A percentile compares a stretch with the other conserved stretches of the same genome.
phyloP scores from a whole-genome alignment of 768 basidiomycete species.

The Serendipita sp. region DNA sequence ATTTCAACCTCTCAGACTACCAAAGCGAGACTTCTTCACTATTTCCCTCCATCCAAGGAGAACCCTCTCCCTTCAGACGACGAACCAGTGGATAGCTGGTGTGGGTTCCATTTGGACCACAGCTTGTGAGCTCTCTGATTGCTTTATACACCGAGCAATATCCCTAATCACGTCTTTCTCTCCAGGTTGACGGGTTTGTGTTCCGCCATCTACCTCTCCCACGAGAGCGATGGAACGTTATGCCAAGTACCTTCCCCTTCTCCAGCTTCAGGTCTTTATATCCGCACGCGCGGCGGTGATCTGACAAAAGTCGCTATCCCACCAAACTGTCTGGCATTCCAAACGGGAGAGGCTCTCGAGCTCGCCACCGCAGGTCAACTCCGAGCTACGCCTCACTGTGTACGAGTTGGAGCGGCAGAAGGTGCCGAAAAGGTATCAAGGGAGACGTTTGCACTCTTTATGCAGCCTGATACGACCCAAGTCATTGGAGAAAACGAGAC shows the following conservation, averaged over 20 bases:
- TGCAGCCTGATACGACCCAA: slow-evolving; percentile 78
- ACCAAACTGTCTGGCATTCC: slow-evolving; percentile 73
- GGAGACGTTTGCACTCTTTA: slow-evolving; percentile 81
- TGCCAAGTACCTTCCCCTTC: slow-evolving; percentile 49
- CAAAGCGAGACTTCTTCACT: slow-evolving; percentile 91
- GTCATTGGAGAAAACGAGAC: slow-evolving; percentile 53
- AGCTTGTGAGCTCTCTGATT: slow-evolving; percentile 17
- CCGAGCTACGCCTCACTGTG: slow-evolving; percentile 89
- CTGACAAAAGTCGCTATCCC: slow-evolving; percentile 81
- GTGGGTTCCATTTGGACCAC: slow-evolving; percentile 91
- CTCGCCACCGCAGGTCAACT: slow-evolving; percentile 68
- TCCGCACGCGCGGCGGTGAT: slow-evolving; percentile 65
- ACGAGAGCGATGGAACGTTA: slow-evolving; percentile 27
- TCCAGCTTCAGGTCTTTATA: slow-evolving; percentile 73
- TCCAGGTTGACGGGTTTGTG: slow-evolving; percentile 84
- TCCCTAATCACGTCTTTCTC: slow-evolving; percentile 6
- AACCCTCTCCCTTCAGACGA: slow-evolving; percentile 28
- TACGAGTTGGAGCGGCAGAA: slow-evolving; percentile 46
- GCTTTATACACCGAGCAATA: not conserved
- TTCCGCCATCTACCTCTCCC: slow-evolving; percentile 73
- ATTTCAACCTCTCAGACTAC: slow-evolving; percentile 66
- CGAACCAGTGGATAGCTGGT: slow-evolving; percentile 73
- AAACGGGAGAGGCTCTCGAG: slow-evolving; percentile 92
- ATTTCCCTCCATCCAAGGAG: slow-evolving; percentile 58
- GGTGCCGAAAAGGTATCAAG: slow-evolving; percentile 41